Percentiles rank a stretch among this genome's conserved stretches.
These are phyloP conservation scores for Pyrenochaeta sp. DNA, from an alignment of 2,329 filamentous ascomycete genomes.

Conservation along the genomic window DNA sequence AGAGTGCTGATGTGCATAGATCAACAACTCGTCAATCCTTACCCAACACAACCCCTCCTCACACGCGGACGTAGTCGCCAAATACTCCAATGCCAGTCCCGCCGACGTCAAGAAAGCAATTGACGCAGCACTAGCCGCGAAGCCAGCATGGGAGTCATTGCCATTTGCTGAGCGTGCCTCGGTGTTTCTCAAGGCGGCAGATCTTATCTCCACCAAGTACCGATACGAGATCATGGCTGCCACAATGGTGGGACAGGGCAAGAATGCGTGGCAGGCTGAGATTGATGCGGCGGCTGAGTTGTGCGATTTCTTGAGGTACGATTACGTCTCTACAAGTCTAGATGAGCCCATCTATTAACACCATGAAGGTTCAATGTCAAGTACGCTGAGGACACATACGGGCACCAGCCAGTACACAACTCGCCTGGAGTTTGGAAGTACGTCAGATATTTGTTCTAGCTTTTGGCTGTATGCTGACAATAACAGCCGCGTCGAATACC, in stretches of 20 bases:
- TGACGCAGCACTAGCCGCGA: constrained; percentile 83
- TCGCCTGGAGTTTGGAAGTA: constrained; percentile 86
- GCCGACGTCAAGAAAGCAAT: constrained; percentile 83
- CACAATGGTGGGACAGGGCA: constrained; percentile 95
- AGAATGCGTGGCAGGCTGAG: constrained; percentile 99
- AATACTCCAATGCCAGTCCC: constrained; percentile 82
- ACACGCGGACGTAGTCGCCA: constrained; percentile 78
- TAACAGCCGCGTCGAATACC: constrained; percentile 76
- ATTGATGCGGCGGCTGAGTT: constrained; percentile 95
- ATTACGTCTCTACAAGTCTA: background rate
- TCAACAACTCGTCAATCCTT: constrained; percentile 71
- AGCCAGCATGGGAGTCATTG: constrained; percentile 82
- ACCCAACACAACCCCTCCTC: constrained; percentile 85
- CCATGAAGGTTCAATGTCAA: constrained; percentile 79
- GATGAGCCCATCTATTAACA: constrained; percentile 3
- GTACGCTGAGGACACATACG: constrained; percentile 91
- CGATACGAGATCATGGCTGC: constrained; percentile 96
- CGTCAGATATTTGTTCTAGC: constrained; percentile 20
- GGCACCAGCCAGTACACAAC: constrained; percentile 85
- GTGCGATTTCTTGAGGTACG: constrained; percentile 81
- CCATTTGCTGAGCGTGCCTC: constrained; percentile 92
- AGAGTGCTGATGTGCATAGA: constrained; percentile 54
- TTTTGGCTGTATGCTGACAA: constrained; percentile 24
- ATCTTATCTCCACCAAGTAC: constrained; percentile 90
- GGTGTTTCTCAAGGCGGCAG: constrained; percentile 94